Base-by-base conservation (phyloP, 208 protist species). In the Acanthamoeba castellanii region DNA sequence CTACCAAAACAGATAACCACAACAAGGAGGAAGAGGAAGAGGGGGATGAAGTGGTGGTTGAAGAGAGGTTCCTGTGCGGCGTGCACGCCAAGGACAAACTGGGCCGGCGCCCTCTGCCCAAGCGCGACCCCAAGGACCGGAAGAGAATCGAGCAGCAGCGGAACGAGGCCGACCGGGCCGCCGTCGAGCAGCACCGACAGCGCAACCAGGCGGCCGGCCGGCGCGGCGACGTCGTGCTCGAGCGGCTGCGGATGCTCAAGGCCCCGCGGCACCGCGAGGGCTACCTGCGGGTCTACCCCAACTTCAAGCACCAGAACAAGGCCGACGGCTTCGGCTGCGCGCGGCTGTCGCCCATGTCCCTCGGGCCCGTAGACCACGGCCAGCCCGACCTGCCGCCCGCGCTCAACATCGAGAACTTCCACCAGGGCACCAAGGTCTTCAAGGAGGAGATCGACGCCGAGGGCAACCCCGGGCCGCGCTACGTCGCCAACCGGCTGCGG, bases 361-460 rank as follows among this genome's bases (percentile, higher is more conserved):
- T 96, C 14, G 95, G 92, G 14, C 95, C 95, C 2, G 55, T 94
- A 1, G 61, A 93, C 7, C 68, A 93, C 32, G 78, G 78, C 27
- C 95, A 96, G 68, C 95, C 95, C 0, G 76, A 47, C 5, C 42
- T 85, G 70, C 95, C 95, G 14, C 42, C 42, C 0, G 18, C 95
- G 22, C 20, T 94, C 22, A 96, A 96, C 81, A 89, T 96, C 47
- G 95, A 96, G 37, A 96, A 96, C 95, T 96, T 96, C 64, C 95
- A 96, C 25, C 95, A 96, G 47, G 64, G 72, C 68, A 84, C 59
- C 59, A 84, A 93, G 47, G 64, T 88, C 30, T 96, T 95, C 27
- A 0, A 14, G 7, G 27, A 45, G 22, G 95, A 96, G 78, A 47
- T 88, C 7, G 95, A 94, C 34, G 13, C 2, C 16, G 27, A 90